Evolutionary conservation across 352 stramenopile species (phyloP).

Genomic region (Phytophthora melonis): DNA sequence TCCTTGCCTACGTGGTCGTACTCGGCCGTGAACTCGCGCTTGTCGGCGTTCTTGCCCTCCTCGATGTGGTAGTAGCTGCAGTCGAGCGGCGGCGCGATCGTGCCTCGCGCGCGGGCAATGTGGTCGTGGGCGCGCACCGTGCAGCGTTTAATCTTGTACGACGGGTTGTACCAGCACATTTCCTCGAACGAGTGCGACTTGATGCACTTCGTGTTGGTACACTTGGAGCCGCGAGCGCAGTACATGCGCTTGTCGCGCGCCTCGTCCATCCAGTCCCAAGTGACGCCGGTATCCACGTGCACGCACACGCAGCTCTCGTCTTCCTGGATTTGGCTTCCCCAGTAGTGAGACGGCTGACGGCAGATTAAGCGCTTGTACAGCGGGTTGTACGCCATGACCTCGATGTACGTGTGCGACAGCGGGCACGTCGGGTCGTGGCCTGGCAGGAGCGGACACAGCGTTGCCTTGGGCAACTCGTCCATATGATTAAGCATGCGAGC

Average conservation of each 20-base stretch:
- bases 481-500: conserved; percentile 65
- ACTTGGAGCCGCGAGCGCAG: conserved; percentile 42
- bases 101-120: conserved; percentile 35
- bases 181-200: conserved; percentile 59
- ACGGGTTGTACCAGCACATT: conserved; percentile 65
- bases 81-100: conserved; percentile 40
- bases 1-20: conserved; percentile 46
- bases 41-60: conserved; percentile 46
- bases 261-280: conserved; percentile 54
- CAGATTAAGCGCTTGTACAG: conserved; percentile 60
- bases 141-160: conserved; percentile 55
- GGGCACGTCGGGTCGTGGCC: conserved; percentile 38
- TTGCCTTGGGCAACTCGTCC: conserved; percentile 52
- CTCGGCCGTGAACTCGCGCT: conserved; percentile 44
- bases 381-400: conserved; percentile 67
- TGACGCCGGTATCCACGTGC: conserved; percentile 54
- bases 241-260: conserved; percentile 40
- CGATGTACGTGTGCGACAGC: conserved; percentile 54
- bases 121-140: conserved; percentile 43
- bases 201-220: conserved; percentile 45
- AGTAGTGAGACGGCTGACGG: conserved; percentile 55
- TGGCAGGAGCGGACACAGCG: conserved; percentile 41
- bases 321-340: conserved; percentile 49
- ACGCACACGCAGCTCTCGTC: conserved; percentile 53
- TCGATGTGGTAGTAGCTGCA: conserved; percentile 50